A percentile compares a stretch with the other conserved stretches of the same genome.
Conservation (phyloP, 2,329 filamentous ascomycete genomes). For the Diplodia mutila region DNA sequence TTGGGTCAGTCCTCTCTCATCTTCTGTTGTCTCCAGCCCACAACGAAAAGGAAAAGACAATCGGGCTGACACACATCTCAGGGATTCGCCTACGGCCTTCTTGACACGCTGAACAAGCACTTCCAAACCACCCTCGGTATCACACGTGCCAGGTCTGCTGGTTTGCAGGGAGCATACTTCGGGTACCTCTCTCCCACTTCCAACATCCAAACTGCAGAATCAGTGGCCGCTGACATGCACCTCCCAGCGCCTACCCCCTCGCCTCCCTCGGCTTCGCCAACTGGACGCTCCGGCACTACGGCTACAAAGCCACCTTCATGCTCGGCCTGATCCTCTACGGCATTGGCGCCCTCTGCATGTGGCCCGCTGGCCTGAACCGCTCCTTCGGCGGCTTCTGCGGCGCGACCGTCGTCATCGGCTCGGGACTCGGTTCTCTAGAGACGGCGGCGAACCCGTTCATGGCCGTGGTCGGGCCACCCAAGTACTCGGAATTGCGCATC, state of each 20-base stretch:
- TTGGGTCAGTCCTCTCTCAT: constrained; percentile 59
- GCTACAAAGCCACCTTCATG: constrained; percentile 53
- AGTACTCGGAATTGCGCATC: constrained; percentile 62
- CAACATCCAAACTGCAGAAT: not conserved
- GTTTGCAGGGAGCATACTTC: constrained; percentile 55
- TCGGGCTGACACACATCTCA: constrained; percentile 25
- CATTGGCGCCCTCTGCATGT: constrained; percentile 61
- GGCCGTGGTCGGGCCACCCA: constrained; percentile 61
- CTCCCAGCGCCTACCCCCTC: constrained; percentile 49
- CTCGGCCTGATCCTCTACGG: constrained; percentile 60
- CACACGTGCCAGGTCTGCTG: constrained; percentile 49
- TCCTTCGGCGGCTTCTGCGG: constrained; percentile 65
- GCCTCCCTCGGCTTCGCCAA: constrained; percentile 53
- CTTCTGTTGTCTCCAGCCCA: too few relatives aligned
- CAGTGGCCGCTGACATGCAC: not conserved
- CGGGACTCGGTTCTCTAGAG: constrained; percentile 59
- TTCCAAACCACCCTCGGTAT: constrained; percentile 52
- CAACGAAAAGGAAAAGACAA: too few relatives aligned
- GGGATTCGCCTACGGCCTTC: constrained; percentile 60
- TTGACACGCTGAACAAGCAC: constrained; percentile 59
- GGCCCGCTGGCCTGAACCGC: constrained; percentile 60
- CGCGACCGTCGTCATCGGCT: constrained; percentile 60
- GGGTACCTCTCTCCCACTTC: constrained; percentile 32
- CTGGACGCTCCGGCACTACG: constrained; percentile 54
- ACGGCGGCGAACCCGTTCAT: constrained; percentile 60